These are phyloP conservation scores for Reutealis trisperma DNA, from an alignment of 345 rosid species.

Conservation along the genomic window DNA sequence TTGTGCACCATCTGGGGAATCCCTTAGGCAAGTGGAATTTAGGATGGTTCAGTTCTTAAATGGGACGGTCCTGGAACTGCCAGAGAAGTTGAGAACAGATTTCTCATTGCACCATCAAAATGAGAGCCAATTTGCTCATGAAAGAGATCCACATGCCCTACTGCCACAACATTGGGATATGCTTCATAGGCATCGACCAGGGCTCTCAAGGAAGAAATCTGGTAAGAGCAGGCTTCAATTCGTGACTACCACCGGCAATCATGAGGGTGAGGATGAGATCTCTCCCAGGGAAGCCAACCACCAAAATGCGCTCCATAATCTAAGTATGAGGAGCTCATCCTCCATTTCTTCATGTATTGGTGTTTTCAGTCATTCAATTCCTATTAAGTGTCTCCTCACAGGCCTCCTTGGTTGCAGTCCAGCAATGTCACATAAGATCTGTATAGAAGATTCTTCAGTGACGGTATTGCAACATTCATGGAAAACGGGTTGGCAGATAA, in stretches of 20 bases:
- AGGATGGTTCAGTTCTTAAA: slow-evolving; percentile 89
- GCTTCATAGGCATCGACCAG: slow-evolving; percentile 65
- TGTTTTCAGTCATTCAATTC: slow-evolving; percentile 76
- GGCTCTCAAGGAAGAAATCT: slow-evolving; percentile 68
- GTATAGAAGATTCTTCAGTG: slow-evolving; percentile 89
- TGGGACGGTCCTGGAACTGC: slow-evolving; percentile 51
- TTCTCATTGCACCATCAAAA: slow-evolving; percentile 44
- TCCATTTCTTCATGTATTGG: slow-evolving; percentile 52
- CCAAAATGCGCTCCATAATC: slow-evolving; percentile 45
- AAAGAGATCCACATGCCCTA: slow-evolving; percentile 53
- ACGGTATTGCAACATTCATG: slow-evolving; percentile 80
- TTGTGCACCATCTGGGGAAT: slow-evolving; percentile 85
- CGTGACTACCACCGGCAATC: slow-evolving; percentile 66
- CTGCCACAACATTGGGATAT: slow-evolving; percentile 56
- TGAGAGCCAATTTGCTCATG: slow-evolving; percentile 51
- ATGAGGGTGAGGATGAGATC: slow-evolving; percentile 65
- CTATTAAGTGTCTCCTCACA: slow-evolving; percentile 80
- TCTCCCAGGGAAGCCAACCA: slow-evolving; percentile 56
- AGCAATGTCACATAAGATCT: slow-evolving; percentile 63
- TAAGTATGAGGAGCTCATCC: slow-evolving; percentile 49
- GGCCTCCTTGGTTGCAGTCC: slow-evolving; percentile 89
- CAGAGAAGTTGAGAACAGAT: slow-evolving; percentile 69
- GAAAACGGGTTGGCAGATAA: slow-evolving; percentile 92
- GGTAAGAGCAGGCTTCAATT: slow-evolving; percentile 90
- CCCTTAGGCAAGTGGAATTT: slow-evolving; percentile 88